A percentile compares a stretch with the other conserved stretches of the same genome.
Conservation (phyloP, 371 early-diverging fungal species). For the Mucor circinelloides region DNA sequence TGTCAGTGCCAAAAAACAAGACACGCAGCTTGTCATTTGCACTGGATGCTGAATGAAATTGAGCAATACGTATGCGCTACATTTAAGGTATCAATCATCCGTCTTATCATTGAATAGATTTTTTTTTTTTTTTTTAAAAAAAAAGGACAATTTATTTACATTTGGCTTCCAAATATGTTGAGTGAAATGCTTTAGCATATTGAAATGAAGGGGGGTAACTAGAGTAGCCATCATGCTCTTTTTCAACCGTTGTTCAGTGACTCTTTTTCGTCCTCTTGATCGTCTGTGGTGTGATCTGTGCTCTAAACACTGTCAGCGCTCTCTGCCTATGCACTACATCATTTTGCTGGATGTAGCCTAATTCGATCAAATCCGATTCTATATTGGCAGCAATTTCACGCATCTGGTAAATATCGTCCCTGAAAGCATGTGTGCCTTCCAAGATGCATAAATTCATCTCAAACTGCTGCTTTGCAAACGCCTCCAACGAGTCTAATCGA, state of each 20-base stretch:
- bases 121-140: no score
- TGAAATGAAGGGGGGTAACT: neutral
- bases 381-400: constrained; percentile 23
- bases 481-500: neutral
- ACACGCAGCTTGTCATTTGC: constrained; percentile 34
- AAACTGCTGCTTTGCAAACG: constrained; percentile 32
- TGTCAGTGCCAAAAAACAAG: constrained; percentile 86
- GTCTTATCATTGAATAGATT: neutral
- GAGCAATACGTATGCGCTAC: neutral
- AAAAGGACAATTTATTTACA: neutral
- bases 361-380: neutral
- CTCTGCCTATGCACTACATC: neutral
- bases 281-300: neutral
- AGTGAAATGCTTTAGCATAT: neutral
- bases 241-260: neutral
- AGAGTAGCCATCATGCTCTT: neutral
- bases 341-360: constrained; percentile 5
- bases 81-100: neutral
- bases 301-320: constrained; percentile 6
- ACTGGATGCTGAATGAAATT: neutral
- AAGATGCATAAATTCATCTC: constrained; percentile 35
- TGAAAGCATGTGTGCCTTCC: constrained; percentile 38
- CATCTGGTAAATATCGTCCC: constrained; percentile 41
- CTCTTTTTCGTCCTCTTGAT: neutral
- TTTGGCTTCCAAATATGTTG: neutral